Percentiles rank a stretch among this genome's conserved stretches.
These are phyloP conservation scores for Colletotrichum nymphaeae DNA, from an alignment of 2,329 filamentous ascomycete genomes.

Conservation along the genomic window DNA sequence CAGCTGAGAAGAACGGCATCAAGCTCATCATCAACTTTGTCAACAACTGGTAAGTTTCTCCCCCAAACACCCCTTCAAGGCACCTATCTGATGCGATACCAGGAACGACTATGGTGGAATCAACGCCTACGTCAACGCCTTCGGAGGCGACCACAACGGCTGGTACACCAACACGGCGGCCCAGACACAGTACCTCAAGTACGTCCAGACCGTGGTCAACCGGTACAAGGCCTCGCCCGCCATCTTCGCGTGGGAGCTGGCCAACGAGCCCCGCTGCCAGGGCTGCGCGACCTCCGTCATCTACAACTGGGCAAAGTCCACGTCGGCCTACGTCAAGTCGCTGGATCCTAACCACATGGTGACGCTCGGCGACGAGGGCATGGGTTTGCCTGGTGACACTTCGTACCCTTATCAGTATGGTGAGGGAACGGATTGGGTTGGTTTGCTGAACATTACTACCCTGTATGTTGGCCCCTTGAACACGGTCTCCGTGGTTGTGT, in stretches of 20 bases:
- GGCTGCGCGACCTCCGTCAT: slow-evolving; percentile 69
- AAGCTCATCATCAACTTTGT: slow-evolving; percentile 75
- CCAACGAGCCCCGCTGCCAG: slow-evolving; percentile 69
- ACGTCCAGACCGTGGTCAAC: slow-evolving; percentile 60
- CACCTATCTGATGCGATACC: neutral
- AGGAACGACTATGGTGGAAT: slow-evolving; percentile 73
- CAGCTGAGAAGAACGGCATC: slow-evolving; percentile 68
- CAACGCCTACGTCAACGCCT: slow-evolving; percentile 67
- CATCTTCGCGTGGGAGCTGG: slow-evolving; percentile 66
- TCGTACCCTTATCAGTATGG: slow-evolving; percentile 62
- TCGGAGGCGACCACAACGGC: slow-evolving; percentile 61
- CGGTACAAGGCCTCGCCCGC: slow-evolving; percentile 59
- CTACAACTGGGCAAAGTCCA: slow-evolving; percentile 68
- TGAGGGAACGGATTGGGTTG: slow-evolving; percentile 64
- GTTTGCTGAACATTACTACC: slow-evolving; percentile 62
- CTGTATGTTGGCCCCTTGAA: slow-evolving; percentile 41
- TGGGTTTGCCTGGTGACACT: slow-evolving; percentile 59
- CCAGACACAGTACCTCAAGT: slow-evolving; percentile 66
- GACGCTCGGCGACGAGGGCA: slow-evolving; percentile 69
- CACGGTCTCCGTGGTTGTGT: neutral
- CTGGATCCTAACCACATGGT: slow-evolving; percentile 73
- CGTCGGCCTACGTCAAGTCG: slow-evolving; percentile 72
- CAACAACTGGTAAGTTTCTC: slow-evolving; percentile 67
- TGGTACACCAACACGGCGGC: slow-evolving; percentile 68
- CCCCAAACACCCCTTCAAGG: neutral